Evolutionary conservation across 1,284 basidiomycete species (phyloP).

Genomic region (Lignosus rhinocerotis): DNA sequence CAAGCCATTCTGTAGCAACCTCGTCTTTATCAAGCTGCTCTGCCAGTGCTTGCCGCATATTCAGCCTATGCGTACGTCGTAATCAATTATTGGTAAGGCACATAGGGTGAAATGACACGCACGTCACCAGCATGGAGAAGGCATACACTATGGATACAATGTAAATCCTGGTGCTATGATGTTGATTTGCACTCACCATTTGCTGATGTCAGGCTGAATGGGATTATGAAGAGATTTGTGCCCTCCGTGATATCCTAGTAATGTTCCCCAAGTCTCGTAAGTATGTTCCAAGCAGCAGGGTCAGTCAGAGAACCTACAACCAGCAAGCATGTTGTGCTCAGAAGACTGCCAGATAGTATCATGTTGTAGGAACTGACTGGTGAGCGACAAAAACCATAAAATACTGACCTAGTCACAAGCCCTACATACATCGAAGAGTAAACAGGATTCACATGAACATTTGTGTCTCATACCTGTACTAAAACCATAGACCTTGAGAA

Average conservation of each 20-base stretch:
- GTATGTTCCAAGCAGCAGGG: neutral
- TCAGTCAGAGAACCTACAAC: neutral
- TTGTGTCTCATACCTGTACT: neutral
- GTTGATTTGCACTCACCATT: neutral
- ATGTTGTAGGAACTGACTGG: neutral
- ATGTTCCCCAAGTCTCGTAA: neutral
- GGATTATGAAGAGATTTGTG: neutral
- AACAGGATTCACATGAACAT: neutral
- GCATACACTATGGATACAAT: neutral
- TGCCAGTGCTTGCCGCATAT: neutral
- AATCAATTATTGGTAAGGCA: neutral
- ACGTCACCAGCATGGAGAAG: neutral
- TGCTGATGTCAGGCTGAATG: neutral
- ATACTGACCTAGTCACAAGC: neutral
- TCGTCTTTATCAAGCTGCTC: neutral
- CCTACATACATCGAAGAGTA: neutral
- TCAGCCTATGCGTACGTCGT: neutral
- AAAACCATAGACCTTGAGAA: neutral
- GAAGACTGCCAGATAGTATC: neutral
- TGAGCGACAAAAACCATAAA: neutral
- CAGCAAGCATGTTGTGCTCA: neutral
- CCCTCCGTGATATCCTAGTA: neutral
- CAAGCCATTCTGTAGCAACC: neutral
- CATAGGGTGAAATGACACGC: neutral
- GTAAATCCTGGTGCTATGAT: neutral